phyloP scores from a whole-genome alignment of 2,329 filamentous ascomycete genomes.

The Neurospora crassa region DNA sequence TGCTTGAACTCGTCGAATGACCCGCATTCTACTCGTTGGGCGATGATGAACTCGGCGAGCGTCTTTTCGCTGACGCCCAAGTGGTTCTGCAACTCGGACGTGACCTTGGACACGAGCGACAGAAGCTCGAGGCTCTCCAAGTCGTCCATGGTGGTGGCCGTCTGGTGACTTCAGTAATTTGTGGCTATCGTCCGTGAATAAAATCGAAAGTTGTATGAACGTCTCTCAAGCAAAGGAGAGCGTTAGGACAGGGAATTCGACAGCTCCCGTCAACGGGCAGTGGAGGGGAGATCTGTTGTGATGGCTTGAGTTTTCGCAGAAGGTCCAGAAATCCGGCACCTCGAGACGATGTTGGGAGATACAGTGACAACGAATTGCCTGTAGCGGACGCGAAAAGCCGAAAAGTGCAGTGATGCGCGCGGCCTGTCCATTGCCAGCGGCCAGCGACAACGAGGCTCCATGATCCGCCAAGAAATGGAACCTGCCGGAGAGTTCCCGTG shows the following conservation, averaged over 20 bases:
- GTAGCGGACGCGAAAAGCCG: neutral
- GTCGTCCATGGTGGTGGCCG: slow-evolving; percentile 61
- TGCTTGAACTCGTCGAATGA: slow-evolving; percentile 65
- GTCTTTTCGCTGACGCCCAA: slow-evolving; percentile 88
- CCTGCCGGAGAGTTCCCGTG: neutral
- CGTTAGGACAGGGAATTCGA: no score
- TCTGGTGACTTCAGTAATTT: neutral
- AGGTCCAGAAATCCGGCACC: neutral
- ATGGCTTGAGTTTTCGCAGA: neutral
- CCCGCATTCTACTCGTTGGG: slow-evolving; percentile 69
- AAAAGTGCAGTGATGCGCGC: neutral
- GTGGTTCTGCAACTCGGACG: slow-evolving; percentile 90
- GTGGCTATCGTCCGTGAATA: neutral
- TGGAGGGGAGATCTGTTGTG: neutral
- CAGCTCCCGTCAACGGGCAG: neutral
- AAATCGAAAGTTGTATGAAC: neutral
- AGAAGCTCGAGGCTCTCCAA: slow-evolving; percentile 84
- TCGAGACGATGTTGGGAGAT: neutral
- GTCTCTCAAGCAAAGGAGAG: neutral
- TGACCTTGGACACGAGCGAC: slow-evolving; percentile 89
- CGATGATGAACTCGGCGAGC: slow-evolving; percentile 91
- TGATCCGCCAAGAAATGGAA: neutral
- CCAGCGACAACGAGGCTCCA: neutral
- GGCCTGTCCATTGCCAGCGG: neutral
- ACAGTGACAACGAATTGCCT: neutral